These are phyloP conservation scores for Stephanodiscus minutulus DNA, from an alignment of 108 stramenopile genomes.

Conservation along the genomic window DNA sequence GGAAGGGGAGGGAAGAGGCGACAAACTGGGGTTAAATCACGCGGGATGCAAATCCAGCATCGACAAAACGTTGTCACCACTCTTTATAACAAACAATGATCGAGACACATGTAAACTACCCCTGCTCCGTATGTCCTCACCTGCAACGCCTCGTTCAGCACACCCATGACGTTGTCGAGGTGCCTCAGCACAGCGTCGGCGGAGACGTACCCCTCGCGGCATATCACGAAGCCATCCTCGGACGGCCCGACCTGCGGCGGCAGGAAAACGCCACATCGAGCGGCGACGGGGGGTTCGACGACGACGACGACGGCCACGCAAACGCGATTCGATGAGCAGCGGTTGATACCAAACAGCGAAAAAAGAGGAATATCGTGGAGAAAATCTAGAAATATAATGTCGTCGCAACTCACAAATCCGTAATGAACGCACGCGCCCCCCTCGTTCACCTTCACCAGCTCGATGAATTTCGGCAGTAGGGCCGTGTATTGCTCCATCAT, in stretches of 20 bases:
- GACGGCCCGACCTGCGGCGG: slow-evolving; percentile 20
- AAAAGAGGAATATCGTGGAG: too few species aligned
- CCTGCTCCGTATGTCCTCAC: neutral
- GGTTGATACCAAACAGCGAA: too few species aligned
- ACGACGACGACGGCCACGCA: neutral
- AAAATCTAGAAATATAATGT: too few species aligned
- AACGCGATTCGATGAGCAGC: too few species aligned
- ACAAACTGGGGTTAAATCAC: too few species aligned
- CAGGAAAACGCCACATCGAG: neutral
- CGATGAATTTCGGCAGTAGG: slow-evolving; percentile 21
- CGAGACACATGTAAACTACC: neutral
- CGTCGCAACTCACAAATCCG: slow-evolving; percentile 20
- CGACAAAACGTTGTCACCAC: neutral
- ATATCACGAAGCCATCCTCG: slow-evolving; percentile 32
- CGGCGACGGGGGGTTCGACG: too few species aligned
- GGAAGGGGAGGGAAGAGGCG: neutral
- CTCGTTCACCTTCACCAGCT: slow-evolving; percentile 31
- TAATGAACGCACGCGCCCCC: slow-evolving; percentile 22
- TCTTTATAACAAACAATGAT: too few species aligned
- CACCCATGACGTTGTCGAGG: slow-evolving; percentile 27
- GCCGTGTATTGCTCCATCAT: slow-evolving; percentile 17
- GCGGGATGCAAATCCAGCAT: neutral
- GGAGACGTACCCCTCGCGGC: slow-evolving; percentile 31
- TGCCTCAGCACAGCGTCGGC: slow-evolving; percentile 23
- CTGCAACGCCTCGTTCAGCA: slow-evolving; percentile 25